A percentile compares a stretch with the other conserved stretches of the same genome.
Evolutionary conservation across 441 rosid genomes (phyloP).

Genomic region (Sinapis alba): DNA sequence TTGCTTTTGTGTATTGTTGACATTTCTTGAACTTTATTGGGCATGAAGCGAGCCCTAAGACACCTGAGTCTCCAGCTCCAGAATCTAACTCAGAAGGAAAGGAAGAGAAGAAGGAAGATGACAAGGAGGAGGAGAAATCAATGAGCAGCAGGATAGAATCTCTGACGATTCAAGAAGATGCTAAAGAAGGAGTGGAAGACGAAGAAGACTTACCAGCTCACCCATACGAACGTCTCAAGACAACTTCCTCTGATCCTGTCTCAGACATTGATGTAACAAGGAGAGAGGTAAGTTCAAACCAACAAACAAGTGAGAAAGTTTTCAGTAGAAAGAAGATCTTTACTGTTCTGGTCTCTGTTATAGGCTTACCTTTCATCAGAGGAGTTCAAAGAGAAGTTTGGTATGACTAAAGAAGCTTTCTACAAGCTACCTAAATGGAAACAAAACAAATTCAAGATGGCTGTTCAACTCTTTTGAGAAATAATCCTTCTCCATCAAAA

Average conservation of each 20-base stretch:
- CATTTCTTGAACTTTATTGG: slow-evolving; percentile 15
- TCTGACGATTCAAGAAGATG: slow-evolving; percentile 87
- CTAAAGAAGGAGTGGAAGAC: slow-evolving; percentile 87
- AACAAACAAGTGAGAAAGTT: not conserved
- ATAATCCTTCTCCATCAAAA: slow-evolving; percentile 26
- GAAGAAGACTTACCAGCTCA: slow-evolving; percentile 79
- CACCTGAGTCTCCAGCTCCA: slow-evolving; percentile 51
- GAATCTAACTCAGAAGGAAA: slow-evolving; percentile 47
- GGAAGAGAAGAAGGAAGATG: slow-evolving; percentile 35
- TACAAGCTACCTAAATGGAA: slow-evolving; percentile 95
- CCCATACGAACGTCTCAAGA: slow-evolving; percentile 83
- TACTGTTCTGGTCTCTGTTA: slow-evolving; percentile 27
- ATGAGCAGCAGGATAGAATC: slow-evolving; percentile 75
- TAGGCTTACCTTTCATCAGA: slow-evolving; percentile 84
- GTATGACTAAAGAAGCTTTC: slow-evolving; percentile 86
- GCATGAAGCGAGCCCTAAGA: slow-evolving; percentile 56
- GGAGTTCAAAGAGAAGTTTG: slow-evolving; percentile 93
- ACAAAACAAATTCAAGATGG: slow-evolving; percentile 96
- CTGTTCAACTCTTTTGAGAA: slow-evolving; percentile 82
- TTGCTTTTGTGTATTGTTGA: slow-evolving; percentile 17
- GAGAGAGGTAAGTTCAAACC: slow-evolving; percentile 62
- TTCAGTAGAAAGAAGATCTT: slow-evolving; percentile 10
- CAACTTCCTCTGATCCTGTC: slow-evolving; percentile 66
- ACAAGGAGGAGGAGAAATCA: slow-evolving; percentile 45
- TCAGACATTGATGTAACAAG: slow-evolving; percentile 89